These are phyloP conservation scores for Chamaecrista fasciculata DNA, from an alignment of 306 rosid species.

Conservation along the genomic window DNA sequence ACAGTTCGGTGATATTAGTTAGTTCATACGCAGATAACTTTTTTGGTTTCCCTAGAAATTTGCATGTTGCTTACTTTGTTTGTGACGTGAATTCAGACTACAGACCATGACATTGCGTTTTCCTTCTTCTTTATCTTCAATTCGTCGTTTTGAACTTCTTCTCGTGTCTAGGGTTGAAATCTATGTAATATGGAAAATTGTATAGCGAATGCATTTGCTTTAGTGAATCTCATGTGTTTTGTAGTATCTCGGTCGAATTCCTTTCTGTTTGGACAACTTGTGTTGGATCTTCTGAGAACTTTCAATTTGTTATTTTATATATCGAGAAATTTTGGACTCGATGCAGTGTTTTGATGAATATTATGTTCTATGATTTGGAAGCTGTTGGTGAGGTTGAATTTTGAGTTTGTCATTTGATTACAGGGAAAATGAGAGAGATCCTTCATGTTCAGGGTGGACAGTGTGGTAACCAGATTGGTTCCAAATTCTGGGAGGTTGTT, in stretches of 20 bases:
- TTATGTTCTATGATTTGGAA: neutral
- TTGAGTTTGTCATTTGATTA: neutral
- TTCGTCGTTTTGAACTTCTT: neutral
- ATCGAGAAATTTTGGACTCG: neutral
- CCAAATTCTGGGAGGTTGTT: slow-evolving; percentile 62
- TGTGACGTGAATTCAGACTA: neutral
- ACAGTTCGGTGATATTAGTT: neutral
- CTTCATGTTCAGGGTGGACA: slow-evolving; percentile 65
- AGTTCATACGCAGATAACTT: neutral
- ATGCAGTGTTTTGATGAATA: neutral
- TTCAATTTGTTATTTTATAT: neutral
- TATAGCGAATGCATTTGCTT: neutral
- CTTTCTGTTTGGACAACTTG: neutral
- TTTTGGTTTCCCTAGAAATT: neutral
- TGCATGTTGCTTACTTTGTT: neutral
- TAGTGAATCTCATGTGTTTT: neutral
- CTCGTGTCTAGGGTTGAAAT: neutral
- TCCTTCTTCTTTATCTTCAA: neutral
- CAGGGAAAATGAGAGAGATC: slow-evolving; percentile 57
- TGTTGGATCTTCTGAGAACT: neutral
- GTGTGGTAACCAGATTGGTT: slow-evolving; percentile 65
- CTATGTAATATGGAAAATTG: neutral
- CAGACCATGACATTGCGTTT: neutral
- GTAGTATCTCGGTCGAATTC: neutral
- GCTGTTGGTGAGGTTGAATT: slow-evolving; percentile 19